A percentile compares a stretch with the other conserved stretches of the same genome.
Conservation (phyloP, 805 yeast genomes). For the Hanseniaspora occidentalis region DNA sequence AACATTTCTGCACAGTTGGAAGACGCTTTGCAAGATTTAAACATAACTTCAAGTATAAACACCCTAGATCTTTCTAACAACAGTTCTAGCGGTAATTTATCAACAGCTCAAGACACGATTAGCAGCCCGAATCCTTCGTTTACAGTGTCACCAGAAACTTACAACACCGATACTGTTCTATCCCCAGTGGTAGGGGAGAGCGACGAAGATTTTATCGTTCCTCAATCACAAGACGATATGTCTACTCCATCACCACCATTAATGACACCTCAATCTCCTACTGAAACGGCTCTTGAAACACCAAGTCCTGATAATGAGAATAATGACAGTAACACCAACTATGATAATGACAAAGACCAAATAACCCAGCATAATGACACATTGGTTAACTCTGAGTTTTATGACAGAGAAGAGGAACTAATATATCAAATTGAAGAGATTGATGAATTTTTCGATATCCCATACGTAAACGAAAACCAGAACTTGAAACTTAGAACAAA, state of each 20-base stretch:
- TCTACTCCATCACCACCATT: background rate
- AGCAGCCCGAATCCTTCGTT: too few species aligned
- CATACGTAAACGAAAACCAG: slow-evolving; percentile 29
- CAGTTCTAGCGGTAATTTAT: background rate
- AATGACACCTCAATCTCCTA: background rate
- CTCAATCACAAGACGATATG: too few species aligned
- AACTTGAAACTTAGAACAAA: slow-evolving; percentile 31
- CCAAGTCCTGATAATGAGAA: background rate
- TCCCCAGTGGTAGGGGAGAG: background rate
- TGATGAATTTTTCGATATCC: slow-evolving; percentile 24
- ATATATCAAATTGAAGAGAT: slow-evolving; percentile 14
- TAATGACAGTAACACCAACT: slow-evolving; percentile 5
- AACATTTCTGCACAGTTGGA: slow-evolving; percentile 30
- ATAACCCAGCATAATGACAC: slow-evolving; percentile 14
- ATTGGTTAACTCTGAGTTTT: slow-evolving; percentile 19
- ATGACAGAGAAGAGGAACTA: slow-evolving; percentile 18
- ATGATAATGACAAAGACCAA: slow-evolving; percentile 5
- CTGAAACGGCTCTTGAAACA: slow-evolving; percentile 1
- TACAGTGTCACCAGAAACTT: too few species aligned
- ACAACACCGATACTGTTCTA: background rate
- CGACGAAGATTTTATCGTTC: background rate
- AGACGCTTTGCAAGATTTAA: slow-evolving; percentile 23
- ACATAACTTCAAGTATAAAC: slow-evolving; percentile 10
- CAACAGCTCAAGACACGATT: background rate
- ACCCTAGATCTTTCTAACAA: too few species aligned